Base-by-base conservation (phyloP, 2,329 filamentous ascomycete species). In the Didymella segeticola region DNA sequence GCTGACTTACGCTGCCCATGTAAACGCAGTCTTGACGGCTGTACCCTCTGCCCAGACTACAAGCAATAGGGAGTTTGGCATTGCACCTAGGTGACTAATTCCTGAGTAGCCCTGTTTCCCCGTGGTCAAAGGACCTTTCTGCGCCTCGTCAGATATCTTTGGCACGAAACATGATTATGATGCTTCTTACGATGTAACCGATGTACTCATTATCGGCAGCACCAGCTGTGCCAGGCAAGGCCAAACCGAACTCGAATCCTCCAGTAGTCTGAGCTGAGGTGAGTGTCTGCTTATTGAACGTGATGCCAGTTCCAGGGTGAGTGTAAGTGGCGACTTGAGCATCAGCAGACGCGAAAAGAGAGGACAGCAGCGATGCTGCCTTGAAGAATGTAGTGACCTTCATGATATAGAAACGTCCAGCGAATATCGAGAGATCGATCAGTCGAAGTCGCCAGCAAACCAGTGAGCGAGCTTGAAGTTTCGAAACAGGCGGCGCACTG, bases 291-390 rank as follows among this genome's bases (percentile, higher is more conserved):
- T 54, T 54, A 34, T 54, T 65, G 55, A 75, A 74, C 9, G 56
- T 54, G 42, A 74, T 74, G 23, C 68, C 68, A 37, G 71, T 73
- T 25, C 51, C 59, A 17, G 62, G 11, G 48, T 75, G 65, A 23
- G 66, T 73, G 54, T 63, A 72, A 14, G 58, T 63, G 4, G 63
- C 51, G 8, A 29, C 66, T 55, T 74, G 72, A 26, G 71, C 72
- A 22, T 64, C 53, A 48, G 64, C 67, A 43, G 61, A 36, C 37
- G 58, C 58, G 53, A 70, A 66, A 58, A 74, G 68, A 68, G 71
- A 55, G 56, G 67, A 70, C 55, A 74, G 68, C 64, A 75, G 67
- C 68, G 71, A 71, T 42, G 69, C 73, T 54, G 70, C 68, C 54
- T 66, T 70, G 60, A 69, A 58, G 58, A 73, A 56, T 49, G 62